Conservation (phyloP, 768 basidiomycete genomes). For the Mycena galopus region DNA sequence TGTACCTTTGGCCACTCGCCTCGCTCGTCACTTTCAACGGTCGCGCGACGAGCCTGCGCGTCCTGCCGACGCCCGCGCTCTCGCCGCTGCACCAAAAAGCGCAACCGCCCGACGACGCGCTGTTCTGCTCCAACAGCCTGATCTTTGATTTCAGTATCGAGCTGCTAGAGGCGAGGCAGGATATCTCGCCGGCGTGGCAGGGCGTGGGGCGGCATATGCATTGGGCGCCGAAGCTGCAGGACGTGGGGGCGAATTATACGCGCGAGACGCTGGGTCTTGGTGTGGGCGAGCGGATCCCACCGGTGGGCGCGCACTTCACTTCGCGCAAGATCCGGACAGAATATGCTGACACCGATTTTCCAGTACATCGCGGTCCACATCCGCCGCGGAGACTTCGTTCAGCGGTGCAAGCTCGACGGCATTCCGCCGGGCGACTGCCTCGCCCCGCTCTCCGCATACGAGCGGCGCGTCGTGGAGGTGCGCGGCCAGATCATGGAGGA, state of each 20-base stretch:
- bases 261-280: slow-evolving; percentile 39
- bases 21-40: slow-evolving; percentile 32
- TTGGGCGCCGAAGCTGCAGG: slow-evolving; percentile 43
- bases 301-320: slow-evolving; percentile 3
- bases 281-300: slow-evolving; percentile 40
- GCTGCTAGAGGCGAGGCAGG: slow-evolving; percentile 16
- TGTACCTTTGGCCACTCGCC: slow-evolving; percentile 37
- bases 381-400: slow-evolving; percentile 53
- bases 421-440: slow-evolving; percentile 45
- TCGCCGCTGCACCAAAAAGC: slow-evolving; percentile 31
- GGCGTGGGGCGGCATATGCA: slow-evolving; percentile 44
- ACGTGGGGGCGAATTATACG: slow-evolving; percentile 41
- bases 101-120: slow-evolving; percentile 39
- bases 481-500: slow-evolving; percentile 41
- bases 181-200: slow-evolving; percentile 47
- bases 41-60: slow-evolving; percentile 12
- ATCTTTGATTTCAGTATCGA: slow-evolving; percentile 33
- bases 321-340: no score
- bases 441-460: slow-evolving; percentile 46
- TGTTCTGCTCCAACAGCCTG: slow-evolving; percentile 39
- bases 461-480: slow-evolving; percentile 47
- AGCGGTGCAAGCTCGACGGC: slow-evolving; percentile 39
- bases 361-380: slow-evolving; percentile 55
- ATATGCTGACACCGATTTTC: slow-evolving; percentile 21
- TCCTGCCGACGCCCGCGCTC: slow-evolving; percentile 17